Percentiles rank a stretch among this genome's conserved stretches.
Conservation (phyloP, 768 basidiomycete genomes). For the Cystofilobasidium ferigula region DNA sequence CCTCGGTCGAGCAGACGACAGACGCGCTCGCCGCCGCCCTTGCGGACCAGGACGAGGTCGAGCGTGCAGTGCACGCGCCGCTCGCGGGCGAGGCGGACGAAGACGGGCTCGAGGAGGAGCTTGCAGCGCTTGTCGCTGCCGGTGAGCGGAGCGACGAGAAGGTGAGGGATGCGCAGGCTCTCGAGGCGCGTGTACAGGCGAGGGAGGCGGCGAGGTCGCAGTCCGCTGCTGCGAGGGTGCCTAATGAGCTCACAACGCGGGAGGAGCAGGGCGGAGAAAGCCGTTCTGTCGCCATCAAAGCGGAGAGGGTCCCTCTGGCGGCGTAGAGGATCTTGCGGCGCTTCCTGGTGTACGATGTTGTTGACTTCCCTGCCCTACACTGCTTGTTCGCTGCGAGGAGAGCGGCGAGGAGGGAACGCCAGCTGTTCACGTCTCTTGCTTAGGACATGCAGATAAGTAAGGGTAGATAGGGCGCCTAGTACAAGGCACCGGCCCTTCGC, state of each 20-base stretch:
- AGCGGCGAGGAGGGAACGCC: no score
- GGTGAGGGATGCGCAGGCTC: slow-evolving; percentile 36
- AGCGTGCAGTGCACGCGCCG: slow-evolving; percentile 60
- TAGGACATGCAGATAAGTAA: no score
- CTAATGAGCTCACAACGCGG: slow-evolving; percentile 10
- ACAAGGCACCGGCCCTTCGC: no score
- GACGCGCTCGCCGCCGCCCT: slow-evolving; percentile 74
- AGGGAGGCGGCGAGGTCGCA: slow-evolving; percentile 23
- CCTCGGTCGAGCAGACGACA: slow-evolving; percentile 72
- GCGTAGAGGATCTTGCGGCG: no score
- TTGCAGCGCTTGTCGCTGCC: slow-evolving; percentile 49
- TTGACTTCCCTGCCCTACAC: no score
- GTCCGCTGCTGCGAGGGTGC: slow-evolving; percentile 18
- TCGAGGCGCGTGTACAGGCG: slow-evolving; percentile 19
- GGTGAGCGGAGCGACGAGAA: slow-evolving; percentile 37
- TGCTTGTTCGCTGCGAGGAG: no score
- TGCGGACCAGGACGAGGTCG: slow-evolving; percentile 68
- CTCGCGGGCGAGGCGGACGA: slow-evolving; percentile 39
- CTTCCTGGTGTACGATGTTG: no score
- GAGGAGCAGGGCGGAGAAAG: slow-evolving; percentile 17
- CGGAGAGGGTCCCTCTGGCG: no score
- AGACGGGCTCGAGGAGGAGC: slow-evolving; percentile 51
- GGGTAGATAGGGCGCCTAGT: no score
- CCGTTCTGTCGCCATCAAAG: no score
- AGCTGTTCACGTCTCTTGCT: no score